Conservation (phyloP, 805 yeast species). For the Sugiyamaella qingdaonensis region DNA sequence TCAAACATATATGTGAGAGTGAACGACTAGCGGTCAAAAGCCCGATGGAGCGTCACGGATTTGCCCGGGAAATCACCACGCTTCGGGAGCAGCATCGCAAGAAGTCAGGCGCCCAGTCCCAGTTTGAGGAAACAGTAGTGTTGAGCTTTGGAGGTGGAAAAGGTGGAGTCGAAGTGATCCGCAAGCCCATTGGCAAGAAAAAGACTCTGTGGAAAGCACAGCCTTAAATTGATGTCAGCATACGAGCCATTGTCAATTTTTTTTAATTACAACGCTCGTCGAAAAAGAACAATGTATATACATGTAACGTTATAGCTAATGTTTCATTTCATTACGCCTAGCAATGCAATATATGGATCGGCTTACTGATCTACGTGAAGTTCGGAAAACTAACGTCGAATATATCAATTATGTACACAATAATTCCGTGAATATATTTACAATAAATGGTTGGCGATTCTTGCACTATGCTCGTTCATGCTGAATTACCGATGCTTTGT, state of each 20-base stretch:
- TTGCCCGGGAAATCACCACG: slow-evolving; percentile 29
- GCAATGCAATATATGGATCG: too few species aligned
- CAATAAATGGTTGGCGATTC: neutral
- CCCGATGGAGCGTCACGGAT: slow-evolving; percentile 31
- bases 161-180: slow-evolving; percentile 30
- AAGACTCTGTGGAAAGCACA: slow-evolving; percentile 26
- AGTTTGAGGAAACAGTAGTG: slow-evolving; percentile 33
- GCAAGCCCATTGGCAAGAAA: slow-evolving; percentile 21
- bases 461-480: neutral
- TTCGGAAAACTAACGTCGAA: too few species aligned
- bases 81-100: slow-evolving; percentile 25
- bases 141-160: slow-evolving; percentile 35
- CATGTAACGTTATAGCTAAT: neutral
- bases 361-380: too few species aligned
- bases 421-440: too few species aligned
- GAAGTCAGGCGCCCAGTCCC: slow-evolving; percentile 1
- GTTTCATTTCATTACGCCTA: too few species aligned
- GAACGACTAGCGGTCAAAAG: slow-evolving; percentile 24
- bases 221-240: neutral
- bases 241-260: neutral
- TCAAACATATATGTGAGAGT: slow-evolving; percentile 29
- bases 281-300: neutral
- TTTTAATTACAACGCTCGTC: neutral
- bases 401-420: too few species aligned
- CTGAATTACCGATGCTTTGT: neutral